phyloP scores from a whole-genome alignment of 225 moss, liverwort and hornwort genomes.

The Pleurozium schreberi region DNA sequence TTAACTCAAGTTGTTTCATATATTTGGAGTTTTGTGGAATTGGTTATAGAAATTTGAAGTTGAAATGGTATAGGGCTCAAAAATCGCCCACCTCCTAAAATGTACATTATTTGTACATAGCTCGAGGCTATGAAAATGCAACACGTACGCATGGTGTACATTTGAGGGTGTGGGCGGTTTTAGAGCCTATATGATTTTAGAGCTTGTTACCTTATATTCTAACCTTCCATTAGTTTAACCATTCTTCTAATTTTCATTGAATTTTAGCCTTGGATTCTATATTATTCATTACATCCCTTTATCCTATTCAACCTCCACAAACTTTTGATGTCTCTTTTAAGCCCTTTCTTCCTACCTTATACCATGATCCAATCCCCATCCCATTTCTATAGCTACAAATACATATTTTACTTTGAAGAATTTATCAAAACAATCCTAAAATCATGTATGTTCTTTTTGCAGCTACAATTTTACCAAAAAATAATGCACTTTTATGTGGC shows the following conservation, averaged over 20 bases:
- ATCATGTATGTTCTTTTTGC: background rate
- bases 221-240: background rate
- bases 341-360: background rate
- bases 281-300: background rate
- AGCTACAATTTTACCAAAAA: background rate
- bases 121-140: too few relatives aligned
- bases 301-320: background rate
- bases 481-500: background rate
- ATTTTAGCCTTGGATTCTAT: background rate
- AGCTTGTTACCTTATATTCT: too few relatives aligned
- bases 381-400: background rate
- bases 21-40: too few relatives aligned
- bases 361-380: background rate
- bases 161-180: too few relatives aligned
- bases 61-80: too few relatives aligned
- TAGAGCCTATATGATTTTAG: too few relatives aligned
- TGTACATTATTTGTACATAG: too few relatives aligned
- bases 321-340: background rate
- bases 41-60: too few relatives aligned
- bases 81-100: too few relatives aligned
- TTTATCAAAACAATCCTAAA: background rate
- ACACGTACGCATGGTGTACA: too few relatives aligned
- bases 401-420: background rate
- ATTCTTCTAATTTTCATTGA: background rate
- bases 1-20: too few relatives aligned